Evolutionary conservation across 2,329 filamentous ascomycete genomes (phyloP).

Genomic region (Cladophialophora bantiana): DNA sequence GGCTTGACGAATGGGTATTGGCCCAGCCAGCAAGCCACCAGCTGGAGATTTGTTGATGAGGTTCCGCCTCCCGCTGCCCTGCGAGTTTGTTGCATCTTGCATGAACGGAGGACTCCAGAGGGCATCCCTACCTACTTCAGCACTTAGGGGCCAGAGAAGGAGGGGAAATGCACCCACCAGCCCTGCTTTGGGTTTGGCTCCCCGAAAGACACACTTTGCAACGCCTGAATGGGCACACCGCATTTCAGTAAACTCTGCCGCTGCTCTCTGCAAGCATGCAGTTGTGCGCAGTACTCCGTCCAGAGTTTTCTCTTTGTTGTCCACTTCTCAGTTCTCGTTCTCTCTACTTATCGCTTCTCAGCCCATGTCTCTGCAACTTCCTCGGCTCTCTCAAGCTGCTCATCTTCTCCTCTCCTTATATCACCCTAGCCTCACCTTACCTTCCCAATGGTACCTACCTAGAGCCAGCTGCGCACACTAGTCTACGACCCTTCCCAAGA

Average conservation of each 20-base stretch:
- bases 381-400: neutral
- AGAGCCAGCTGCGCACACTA: neutral
- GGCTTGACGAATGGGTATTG: slow-evolving; percentile 10
- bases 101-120: neutral
- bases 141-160: neutral
- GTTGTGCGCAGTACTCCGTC: slow-evolving; percentile 1
- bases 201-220: neutral
- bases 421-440: neutral
- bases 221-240: slow-evolving; percentile 1
- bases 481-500: neutral
- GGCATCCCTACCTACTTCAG: neutral
- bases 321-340: neutral
- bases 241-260: neutral
- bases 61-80: slow-evolving; percentile 3
- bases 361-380: neutral
- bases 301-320: neutral
- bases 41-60: slow-evolving; percentile 1
- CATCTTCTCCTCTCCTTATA: no score
- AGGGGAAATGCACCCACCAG: neutral
- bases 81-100: slow-evolving; percentile 6
- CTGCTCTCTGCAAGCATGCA: neutral
- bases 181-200: neutral
- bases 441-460: neutral
- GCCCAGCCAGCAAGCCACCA: slow-evolving; percentile 8
- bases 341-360: neutral